Base-by-base conservation (phyloP, 495 filamentous ascomycete species). In the Trichodelitschia bisporula region DNA sequence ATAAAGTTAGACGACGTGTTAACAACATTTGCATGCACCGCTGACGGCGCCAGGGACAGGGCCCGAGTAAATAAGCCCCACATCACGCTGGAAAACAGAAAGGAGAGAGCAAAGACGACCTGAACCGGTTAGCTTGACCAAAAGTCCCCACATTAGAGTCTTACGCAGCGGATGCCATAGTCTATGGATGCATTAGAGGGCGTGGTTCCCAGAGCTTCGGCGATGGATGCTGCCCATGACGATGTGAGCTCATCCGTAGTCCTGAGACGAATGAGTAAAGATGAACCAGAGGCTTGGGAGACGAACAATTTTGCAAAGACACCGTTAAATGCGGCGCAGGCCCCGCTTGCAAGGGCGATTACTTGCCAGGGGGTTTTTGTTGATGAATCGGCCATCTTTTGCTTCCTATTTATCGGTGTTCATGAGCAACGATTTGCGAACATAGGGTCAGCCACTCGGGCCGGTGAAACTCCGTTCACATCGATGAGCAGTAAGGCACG, bases 1-100 rank as follows among this genome's bases (percentile, higher is more conserved):
- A 93, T 55, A 55, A 97, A 97, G 55, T 97, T 97, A 9, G 77
- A 58, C 15, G 75, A 74, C 3, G 84, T 92, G 45, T 97, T 97
- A 36, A 92, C 72, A 47, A 97, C 75, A 19, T 71, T 76, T 26
- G 91, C 86, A 40, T 83, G 80, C 0, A 77, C 82, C 4, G 86
- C 90, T 1, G 78, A 89, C 20, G 72, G 58, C 1, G 72, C 76
- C 18, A 70, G 67, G 0, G 80, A 75, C 15, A 97, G 63, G 27
- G 86, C 86, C n/a, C 69, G 63, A 2, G 69, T 74, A 53, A 77
- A 77, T 31, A 95, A 62, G 0, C 76, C 66, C 84, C 84, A 95
- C 84, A 93, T 95, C 49, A 89, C 64, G 32, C 70, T 69, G 39
- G 93, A 93, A 59, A 90, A 91, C 23, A 70, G 47, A 20, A 93